Percentiles rank a stretch among this genome's conserved stretches.
Conservation (phyloP, 352 stramenopile genomes). For the Globisporangium takayamanum region DNA sequence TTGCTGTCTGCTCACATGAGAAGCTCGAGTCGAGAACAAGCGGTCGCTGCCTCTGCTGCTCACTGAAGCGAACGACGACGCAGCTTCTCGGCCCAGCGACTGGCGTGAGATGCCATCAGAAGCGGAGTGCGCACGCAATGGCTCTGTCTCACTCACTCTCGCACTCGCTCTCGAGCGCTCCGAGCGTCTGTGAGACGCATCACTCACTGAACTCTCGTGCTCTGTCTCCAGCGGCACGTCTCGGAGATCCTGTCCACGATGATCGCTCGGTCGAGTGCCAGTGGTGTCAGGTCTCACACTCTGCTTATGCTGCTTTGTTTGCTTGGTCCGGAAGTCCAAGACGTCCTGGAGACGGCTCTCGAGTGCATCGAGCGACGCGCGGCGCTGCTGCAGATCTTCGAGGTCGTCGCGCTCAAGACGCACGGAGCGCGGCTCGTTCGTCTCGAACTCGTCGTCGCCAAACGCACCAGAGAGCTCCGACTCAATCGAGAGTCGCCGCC, state of each 20-base stretch:
- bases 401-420: not conserved
- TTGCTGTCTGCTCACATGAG: not conserved
- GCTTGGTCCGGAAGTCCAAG: slow-evolving; percentile 18
- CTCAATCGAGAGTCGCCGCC: not conserved
- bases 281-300: no score
- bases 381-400: not conserved
- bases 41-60: not conserved
- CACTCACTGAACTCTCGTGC: not conserved
- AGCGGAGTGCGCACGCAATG: not conserved
- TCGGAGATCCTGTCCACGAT: no score
- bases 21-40: not conserved
- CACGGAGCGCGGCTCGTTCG: not conserved
- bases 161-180: not conserved
- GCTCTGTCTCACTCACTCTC: not conserved
- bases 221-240: not conserved
- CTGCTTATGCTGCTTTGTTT: not conserved
- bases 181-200: not conserved
- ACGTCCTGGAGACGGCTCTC: slow-evolving; percentile 29
- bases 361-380: slow-evolving; percentile 19
- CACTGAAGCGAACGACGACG: not conserved
- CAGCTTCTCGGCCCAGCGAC: not conserved
- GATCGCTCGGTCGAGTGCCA: no score
- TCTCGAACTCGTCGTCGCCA: slow-evolving; percentile 2
- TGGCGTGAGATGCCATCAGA: no score
- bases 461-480: slow-evolving; percentile 3